Conservation (phyloP, 2,329 filamentous ascomycete species). For the Pestalotiopsis sp. region DNA sequence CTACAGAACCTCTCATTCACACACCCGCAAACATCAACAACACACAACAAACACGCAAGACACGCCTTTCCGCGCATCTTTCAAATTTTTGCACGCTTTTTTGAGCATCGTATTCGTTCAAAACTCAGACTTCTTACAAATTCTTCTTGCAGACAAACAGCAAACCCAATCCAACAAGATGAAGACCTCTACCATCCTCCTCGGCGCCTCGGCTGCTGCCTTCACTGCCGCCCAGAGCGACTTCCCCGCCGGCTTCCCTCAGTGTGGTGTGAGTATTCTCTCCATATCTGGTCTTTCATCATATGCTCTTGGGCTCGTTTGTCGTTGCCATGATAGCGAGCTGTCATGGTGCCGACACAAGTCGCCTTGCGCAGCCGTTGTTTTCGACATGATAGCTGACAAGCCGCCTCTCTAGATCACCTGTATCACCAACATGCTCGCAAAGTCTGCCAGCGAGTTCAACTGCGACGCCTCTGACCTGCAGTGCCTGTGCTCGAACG, state of each 20-base stretch:
- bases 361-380: background rate
- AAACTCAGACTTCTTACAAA: slow-evolving; percentile 10
- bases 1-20: background rate
- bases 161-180: slow-evolving; percentile 40
- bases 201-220: slow-evolving; percentile 41
- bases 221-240: slow-evolving; percentile 42
- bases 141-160: background rate
- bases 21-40: slow-evolving; percentile 1
- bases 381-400: slow-evolving; percentile 5
- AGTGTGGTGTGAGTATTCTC: slow-evolving; percentile 50
- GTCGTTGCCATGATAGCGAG: background rate
- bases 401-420: slow-evolving; percentile 38
- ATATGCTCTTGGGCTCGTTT: background rate
- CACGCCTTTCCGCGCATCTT: slow-evolving; percentile 22
- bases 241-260: slow-evolving; percentile 42
- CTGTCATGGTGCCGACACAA: background rate
- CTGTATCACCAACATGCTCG: slow-evolving; percentile 56
- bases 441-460: slow-evolving; percentile 42
- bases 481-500: slow-evolving; percentile 45
- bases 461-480: slow-evolving; percentile 43
- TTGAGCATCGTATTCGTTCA: slow-evolving; percentile 11
- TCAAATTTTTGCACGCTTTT: slow-evolving; percentile 13
- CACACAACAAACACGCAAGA: slow-evolving; percentile 14
- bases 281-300: background rate
- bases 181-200: slow-evolving; percentile 50